phyloP scores from a whole-genome alignment of 345 rosid species.

The sweet orange (Citrus sinensis) region DVS_A1.0 CM039169.1:29931001-29931500 shows the following conservation, averaged over 20 bases:
- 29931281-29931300: slow-evolving; percentile 16
- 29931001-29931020: not conserved
- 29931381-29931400: slow-evolving; percentile 35
- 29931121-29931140: not conserved
- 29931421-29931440: slow-evolving; percentile 38
- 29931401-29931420: slow-evolving; percentile 18
- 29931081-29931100: too few relatives aligned
- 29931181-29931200: not conserved
- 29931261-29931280: slow-evolving; percentile 8
- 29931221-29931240: not conserved
- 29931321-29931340: slow-evolving; percentile 11
- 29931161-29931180: too few relatives aligned
- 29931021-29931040: not conserved
- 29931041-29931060: not conserved
- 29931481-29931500: slow-evolving; percentile 44
- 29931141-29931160: not conserved
- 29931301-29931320: slow-evolving; percentile 19
- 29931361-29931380: slow-evolving; percentile 45
- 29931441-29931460: slow-evolving; percentile 12
- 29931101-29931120: not conserved
- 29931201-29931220: not conserved
- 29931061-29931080: not conserved
- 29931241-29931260: not conserved
- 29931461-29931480: slow-evolving; percentile 1
- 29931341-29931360: slow-evolving; percentile 17